Conservation (phyloP, 257 asterid genomes). For the Apocynum venetum region DNA sequence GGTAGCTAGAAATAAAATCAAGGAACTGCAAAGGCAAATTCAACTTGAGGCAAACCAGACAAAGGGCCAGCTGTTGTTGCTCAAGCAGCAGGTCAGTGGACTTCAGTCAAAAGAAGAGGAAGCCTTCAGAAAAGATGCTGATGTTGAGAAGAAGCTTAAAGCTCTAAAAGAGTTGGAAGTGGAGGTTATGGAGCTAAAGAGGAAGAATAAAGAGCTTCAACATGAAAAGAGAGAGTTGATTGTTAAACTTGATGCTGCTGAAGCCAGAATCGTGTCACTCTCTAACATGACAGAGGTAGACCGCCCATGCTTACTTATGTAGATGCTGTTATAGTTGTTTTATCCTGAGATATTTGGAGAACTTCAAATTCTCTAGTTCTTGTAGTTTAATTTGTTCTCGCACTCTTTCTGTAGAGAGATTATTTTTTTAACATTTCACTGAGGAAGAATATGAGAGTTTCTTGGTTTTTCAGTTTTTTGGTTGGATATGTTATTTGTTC, state of each 20-base stretch:
- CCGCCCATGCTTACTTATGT: not conserved
- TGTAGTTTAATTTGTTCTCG: not conserved
- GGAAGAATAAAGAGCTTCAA: slow-evolving; percentile 93
- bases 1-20: slow-evolving; percentile 62
- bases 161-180: slow-evolving; percentile 73
- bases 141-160: slow-evolving; percentile 77
- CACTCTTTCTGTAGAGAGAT: not conserved
- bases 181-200: slow-evolving; percentile 83
- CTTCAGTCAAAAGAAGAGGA: slow-evolving; percentile 84
- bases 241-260: slow-evolving; percentile 72
- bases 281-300: slow-evolving; percentile 89
- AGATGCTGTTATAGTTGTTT: not conserved
- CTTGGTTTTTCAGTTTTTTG: not conserved
- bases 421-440: not conserved
- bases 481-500: not conserved
- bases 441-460: not conserved
- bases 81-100: slow-evolving; percentile 84
- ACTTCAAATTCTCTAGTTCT: not conserved
- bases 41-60: slow-evolving; percentile 92
- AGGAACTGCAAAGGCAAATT: slow-evolving; percentile 80
- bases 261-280: slow-evolving; percentile 58
- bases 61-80: slow-evolving; percentile 77
- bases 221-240: slow-evolving; percentile 79
- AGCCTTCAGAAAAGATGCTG: slow-evolving; percentile 50
- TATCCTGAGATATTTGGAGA: not conserved